A percentile compares a stretch with the other conserved stretches of the same genome.
Evolutionary conservation across 2,329 filamentous ascomycete genomes (phyloP).

Genomic region (Ilyonectria sp.): DNA sequence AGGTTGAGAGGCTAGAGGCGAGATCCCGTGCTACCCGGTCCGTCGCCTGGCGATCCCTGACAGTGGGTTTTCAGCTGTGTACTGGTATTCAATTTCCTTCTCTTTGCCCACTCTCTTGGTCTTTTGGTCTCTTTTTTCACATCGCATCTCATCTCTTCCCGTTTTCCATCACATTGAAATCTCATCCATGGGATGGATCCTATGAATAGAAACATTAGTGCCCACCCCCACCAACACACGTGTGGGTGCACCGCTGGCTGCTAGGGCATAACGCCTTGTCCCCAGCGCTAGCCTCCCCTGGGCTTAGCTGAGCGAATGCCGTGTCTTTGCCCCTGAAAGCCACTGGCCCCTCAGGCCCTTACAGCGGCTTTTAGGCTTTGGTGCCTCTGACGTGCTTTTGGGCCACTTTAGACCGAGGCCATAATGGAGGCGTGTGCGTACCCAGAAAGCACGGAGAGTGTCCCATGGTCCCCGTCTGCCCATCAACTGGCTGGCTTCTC

Average conservation of each 20-base stretch:
- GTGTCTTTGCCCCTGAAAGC: conserved; percentile 4
- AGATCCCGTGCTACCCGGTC: conserved; percentile 4
- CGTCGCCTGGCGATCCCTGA: not conserved
- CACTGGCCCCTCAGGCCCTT: conserved; percentile 5
- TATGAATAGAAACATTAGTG: not conserved
- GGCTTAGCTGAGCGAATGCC: conserved; percentile 1
- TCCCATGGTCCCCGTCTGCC: not conserved
- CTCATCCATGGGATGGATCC: not conserved
- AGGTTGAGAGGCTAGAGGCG: not conserved
- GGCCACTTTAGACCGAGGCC: too few species aligned
- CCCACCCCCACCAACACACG: conserved; percentile 7
- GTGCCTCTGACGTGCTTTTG: not conserved
- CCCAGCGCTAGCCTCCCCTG: not conserved
- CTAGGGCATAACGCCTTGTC: not conserved
- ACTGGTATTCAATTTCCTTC: not conserved
- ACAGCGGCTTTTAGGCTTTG: not conserved
- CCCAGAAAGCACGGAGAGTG: not conserved
- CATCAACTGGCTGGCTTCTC: not conserved
- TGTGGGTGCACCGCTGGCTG: conserved; percentile 8
- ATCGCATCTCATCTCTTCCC: not conserved
- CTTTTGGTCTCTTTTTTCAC: not conserved
- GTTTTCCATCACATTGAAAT: not conserved
- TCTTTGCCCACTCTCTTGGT: not conserved
- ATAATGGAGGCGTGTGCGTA: not conserved
- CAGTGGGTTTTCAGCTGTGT: not conserved